Evolutionary conservation across 2,329 filamentous ascomycete species (phyloP), one percentile per base, ranked within the genome.

Genomic region (Cadophora luteo-olivacea): DNA sequence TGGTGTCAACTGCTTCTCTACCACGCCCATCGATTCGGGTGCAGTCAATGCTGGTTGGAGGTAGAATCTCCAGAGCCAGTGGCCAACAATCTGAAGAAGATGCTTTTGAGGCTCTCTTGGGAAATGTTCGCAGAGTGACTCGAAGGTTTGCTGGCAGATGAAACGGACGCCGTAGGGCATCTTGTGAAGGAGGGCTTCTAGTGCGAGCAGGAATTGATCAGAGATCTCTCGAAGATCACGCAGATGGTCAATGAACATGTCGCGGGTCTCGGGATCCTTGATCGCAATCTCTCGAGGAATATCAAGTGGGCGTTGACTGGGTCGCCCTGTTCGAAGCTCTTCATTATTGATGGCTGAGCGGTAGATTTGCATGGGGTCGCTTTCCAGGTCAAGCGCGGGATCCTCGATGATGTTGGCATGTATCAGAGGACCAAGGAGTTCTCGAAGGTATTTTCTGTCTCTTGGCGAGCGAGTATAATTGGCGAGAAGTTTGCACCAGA

Each of bases 341-440:
- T 98, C 95, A 75, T 99, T 97, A 82, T 97, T 98, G 81, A 99
- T 97, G 16, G 93, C 91, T 5, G 94, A 96, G 52, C 92, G 89
- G 81, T 99, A 98, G 67, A 99, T 99, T 75, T 98, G 95, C 84
- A 98, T 91, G 0, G 96, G 96, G 77, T 99, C 96, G 78, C 95
- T 97, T 80, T 99, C 96, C 32, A 99, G 85, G 78, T 99, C 95
- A 41, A 99, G 84, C 5, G 91, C 91, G 14, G 94, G 90, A 74
- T 97, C 96, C 65, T 97, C 96, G 65, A 98, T 90, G 75, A 99
- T 94, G 77, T 96, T 95, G 77, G 97, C 92, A 70, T 92, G 91
- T 73, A 99, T 91, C 60, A 99, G 81, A 1, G 92, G 90, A 0
- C 94, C 93, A 4, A 98, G 84, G 1, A 97, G 84, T 72, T 97